Evolutionary conservation across 345 rosid genomes (phyloP).

Genomic region (Combretum micranthum): DNA sequence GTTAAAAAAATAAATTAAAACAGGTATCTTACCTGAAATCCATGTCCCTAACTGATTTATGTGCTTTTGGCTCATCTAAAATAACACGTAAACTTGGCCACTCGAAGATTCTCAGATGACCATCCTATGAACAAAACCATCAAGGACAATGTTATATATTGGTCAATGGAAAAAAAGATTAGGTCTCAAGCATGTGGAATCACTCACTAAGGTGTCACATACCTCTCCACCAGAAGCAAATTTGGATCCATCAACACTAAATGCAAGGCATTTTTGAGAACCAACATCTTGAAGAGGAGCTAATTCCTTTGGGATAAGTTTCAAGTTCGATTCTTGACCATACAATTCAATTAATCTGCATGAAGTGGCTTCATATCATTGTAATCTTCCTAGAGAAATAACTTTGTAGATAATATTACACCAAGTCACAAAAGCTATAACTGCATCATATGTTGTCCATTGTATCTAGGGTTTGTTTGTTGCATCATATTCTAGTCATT

Average conservation of each 20-base stretch:
- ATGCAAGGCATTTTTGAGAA: slow-evolving; percentile 70
- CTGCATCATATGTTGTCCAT: no score
- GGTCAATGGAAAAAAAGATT: no score
- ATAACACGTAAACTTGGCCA: slow-evolving; percentile 72
- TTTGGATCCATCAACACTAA: slow-evolving; percentile 87
- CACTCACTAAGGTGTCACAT: slow-evolving; percentile 18
- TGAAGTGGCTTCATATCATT: slow-evolving; percentile 1
- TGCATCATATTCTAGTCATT: no score
- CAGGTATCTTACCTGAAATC: slow-evolving; percentile 56
- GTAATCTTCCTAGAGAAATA: no score
- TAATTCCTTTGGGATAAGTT: slow-evolving; percentile 47
- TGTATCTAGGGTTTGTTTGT: no score
- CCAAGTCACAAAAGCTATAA: no score
- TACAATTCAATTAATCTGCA: slow-evolving; percentile 72
- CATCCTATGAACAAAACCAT: slow-evolving; percentile 48
- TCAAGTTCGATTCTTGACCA: slow-evolving; percentile 35
- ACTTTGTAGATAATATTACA: no score
- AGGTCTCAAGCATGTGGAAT: neutral
- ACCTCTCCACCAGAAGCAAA: slow-evolving; percentile 88
- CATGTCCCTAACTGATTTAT: slow-evolving; percentile 76
- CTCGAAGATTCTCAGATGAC: slow-evolving; percentile 76
- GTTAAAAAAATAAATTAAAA: neutral
- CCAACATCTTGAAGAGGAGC: slow-evolving; percentile 61
- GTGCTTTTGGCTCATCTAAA: slow-evolving; percentile 76
- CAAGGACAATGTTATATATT: neutral